A percentile compares a stretch with the other conserved stretches of the same genome.
These are phyloP conservation scores for Globisporangium apiculatum DNA, from an alignment of 352 stramenopile genomes.

Conservation along the genomic window DNA sequence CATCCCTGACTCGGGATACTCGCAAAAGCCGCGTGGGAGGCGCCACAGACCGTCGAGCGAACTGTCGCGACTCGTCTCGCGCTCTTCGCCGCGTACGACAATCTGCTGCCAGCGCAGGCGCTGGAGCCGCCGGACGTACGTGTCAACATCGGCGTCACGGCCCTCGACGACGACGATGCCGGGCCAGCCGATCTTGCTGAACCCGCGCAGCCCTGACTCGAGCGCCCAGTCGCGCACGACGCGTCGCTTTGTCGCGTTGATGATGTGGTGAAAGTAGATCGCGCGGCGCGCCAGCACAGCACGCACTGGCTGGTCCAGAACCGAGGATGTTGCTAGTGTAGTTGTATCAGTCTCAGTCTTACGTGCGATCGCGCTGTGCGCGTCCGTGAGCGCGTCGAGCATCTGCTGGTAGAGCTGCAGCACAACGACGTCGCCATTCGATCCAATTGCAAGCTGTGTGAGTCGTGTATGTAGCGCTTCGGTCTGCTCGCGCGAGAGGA, in stretches of 20 bases:
- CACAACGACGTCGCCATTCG: slow-evolving; percentile 36
- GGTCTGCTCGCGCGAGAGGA: slow-evolving; percentile 30
- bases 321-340: too few relatives aligned
- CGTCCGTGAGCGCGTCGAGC: slow-evolving; percentile 36
- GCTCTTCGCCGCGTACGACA: slow-evolving; percentile 68
- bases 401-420: slow-evolving; percentile 65
- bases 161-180: slow-evolving; percentile 74
- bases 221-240: slow-evolving; percentile 66
- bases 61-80: slow-evolving; percentile 15
- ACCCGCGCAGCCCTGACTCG: slow-evolving; percentile 58
- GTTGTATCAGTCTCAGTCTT: too few relatives aligned
- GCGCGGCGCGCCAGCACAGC: slow-evolving; percentile 47
- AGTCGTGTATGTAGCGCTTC: slow-evolving; percentile 34
- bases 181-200: slow-evolving; percentile 81
- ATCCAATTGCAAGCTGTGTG: slow-evolving; percentile 16
- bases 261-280: slow-evolving; percentile 86
- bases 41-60: slow-evolving; percentile 23
- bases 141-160: slow-evolving; percentile 33
- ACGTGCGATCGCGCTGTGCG: background rate
- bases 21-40: slow-evolving; percentile 37
- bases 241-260: slow-evolving; percentile 57
- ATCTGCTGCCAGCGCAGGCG: slow-evolving; percentile 80
- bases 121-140: slow-evolving; percentile 71
- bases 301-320: too few relatives aligned
- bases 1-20: slow-evolving; percentile 68